These are phyloP conservation scores for Candida glaebosa DNA, from an alignment of 805 yeast species.

Conservation along the genomic window DNA sequence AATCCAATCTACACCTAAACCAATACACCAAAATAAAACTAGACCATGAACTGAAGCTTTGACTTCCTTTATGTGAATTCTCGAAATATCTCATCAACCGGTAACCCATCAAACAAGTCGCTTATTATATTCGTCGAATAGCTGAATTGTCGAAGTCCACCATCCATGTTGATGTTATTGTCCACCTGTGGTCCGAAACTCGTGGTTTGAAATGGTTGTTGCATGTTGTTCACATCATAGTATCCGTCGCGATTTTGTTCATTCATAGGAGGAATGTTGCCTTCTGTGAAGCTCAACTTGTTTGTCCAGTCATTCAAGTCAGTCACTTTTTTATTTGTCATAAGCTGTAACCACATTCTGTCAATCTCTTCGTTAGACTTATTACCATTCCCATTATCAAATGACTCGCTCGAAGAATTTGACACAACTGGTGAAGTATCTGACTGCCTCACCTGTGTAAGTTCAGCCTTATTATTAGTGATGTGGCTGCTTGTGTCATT, in stretches of 20 bases:
- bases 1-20: conserved; percentile 3
- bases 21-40: too few species aligned
- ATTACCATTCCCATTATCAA: conserved; percentile 6
- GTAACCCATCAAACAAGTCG: conserved; percentile 4
- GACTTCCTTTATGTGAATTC: not conserved
- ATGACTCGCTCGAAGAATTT: conserved; percentile 1
- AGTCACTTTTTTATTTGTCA: conserved; percentile 7
- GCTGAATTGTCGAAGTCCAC: not conserved
- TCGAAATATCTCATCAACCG: conserved; percentile 4
- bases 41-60: too few species aligned
- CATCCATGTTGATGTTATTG: not conserved
- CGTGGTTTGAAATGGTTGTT: not conserved
- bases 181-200: not conserved
- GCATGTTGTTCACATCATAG: not conserved
- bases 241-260: not conserved
- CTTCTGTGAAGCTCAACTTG: not conserved
- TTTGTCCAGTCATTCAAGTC: conserved; percentile 1
- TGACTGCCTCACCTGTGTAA: not conserved
- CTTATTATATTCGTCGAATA: not conserved
- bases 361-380: conserved; percentile 15
- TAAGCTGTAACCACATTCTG: conserved; percentile 16
- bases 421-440: conserved; percentile 2
- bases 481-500: too few species aligned
- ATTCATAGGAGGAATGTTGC: not conserved
- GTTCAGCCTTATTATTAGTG: too few species aligned